These are phyloP conservation scores for Bisporella sp. DNA, from an alignment of 2,329 filamentous ascomycete species.

Conservation along the genomic window DNA sequence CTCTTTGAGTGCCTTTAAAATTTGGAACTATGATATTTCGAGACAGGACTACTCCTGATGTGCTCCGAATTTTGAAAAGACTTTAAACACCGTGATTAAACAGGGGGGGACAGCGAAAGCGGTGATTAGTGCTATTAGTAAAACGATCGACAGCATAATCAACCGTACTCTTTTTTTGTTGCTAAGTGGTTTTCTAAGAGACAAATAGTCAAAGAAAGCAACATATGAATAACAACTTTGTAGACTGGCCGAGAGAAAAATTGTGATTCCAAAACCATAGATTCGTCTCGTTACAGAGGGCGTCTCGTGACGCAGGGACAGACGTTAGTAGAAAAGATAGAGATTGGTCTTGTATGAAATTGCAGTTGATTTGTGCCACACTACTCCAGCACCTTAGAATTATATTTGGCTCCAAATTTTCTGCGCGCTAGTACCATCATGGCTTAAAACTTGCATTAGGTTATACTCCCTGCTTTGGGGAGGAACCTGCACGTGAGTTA, in stretches of 20 bases:
- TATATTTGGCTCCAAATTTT: too few relatives aligned
- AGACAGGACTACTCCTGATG: not conserved
- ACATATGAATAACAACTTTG: not conserved
- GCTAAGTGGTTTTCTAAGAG: not conserved
- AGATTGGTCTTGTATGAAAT: too few relatives aligned
- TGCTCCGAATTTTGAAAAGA: not conserved
- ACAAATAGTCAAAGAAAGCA: not conserved
- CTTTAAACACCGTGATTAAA: not conserved
- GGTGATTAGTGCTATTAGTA: not conserved
- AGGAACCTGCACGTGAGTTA: too few relatives aligned
- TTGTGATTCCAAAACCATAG: not conserved
- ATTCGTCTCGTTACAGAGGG: conserved; percentile 1
- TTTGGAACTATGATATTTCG: not conserved
- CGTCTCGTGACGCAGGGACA: not conserved
- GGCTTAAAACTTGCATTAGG: too few relatives aligned
- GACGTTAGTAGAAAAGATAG: too few relatives aligned
- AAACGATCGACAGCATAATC: not conserved
- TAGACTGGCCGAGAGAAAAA: not conserved
- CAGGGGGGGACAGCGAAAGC: not conserved
- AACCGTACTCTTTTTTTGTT: not conserved
- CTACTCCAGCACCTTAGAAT: too few relatives aligned
- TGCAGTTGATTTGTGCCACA: too few relatives aligned
- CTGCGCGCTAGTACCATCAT: too few relatives aligned
- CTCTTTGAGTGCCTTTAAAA: not conserved
- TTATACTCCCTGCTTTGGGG: too few relatives aligned